Conservation (phyloP, 2,329 filamentous ascomycete genomes). For the Blastomyces parvus region DNA sequence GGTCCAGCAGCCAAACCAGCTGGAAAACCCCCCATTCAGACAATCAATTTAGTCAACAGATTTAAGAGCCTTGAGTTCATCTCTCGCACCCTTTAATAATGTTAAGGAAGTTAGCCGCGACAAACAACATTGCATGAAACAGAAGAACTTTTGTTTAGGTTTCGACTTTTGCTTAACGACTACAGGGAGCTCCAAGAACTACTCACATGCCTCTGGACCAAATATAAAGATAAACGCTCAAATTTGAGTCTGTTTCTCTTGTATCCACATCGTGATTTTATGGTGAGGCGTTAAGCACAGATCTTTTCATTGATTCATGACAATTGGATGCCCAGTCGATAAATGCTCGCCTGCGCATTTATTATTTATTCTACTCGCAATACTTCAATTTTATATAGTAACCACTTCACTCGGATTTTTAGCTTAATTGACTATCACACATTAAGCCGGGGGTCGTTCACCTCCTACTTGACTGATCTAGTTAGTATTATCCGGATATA, state of each 20-base stretch:
- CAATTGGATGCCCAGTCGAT: too few relatives aligned
- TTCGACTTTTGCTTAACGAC: constrained; percentile 19
- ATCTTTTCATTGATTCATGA: too few relatives aligned
- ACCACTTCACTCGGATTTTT: too few relatives aligned
- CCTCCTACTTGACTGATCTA: too few relatives aligned
- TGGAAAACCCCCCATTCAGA: background rate
- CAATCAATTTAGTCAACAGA: constrained; percentile 19
- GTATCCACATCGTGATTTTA: constrained; percentile 22
- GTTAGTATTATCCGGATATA: too few relatives aligned
- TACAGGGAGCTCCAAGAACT: constrained; percentile 16
- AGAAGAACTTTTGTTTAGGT: constrained; percentile 16
- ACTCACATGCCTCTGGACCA: constrained; percentile 18
- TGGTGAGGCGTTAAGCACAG: constrained; percentile 18
- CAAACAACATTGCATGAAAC: too few relatives aligned
- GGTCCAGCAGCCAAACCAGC: background rate
- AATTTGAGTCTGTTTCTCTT: constrained; percentile 21
- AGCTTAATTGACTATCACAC: too few relatives aligned
- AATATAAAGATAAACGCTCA: constrained; percentile 16
- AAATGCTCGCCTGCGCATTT: too few relatives aligned
- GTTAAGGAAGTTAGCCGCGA: too few relatives aligned
- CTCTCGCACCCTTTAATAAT: too few relatives aligned
- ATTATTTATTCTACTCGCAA: background rate
- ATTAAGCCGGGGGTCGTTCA: too few relatives aligned
- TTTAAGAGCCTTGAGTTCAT: constrained; percentile 30
- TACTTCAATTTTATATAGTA: background rate